Evolutionary conservation across 2,329 filamentous ascomycete species (phyloP).

Genomic region (Magnaporthiopsis poae): DNA sequence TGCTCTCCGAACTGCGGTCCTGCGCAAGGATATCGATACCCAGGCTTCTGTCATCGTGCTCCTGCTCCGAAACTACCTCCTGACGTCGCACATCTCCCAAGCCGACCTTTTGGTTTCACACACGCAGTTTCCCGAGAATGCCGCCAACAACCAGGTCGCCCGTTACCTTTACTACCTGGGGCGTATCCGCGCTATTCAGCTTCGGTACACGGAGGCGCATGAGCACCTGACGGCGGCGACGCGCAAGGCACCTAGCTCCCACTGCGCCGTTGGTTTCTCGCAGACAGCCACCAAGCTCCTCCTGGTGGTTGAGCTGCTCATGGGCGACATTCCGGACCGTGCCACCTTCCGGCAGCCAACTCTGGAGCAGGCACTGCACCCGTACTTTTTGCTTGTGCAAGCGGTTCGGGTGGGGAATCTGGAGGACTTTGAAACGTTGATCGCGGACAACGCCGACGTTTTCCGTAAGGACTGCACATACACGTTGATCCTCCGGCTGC

Average conservation of each 20-base stretch:
- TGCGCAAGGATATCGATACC: constrained; percentile 94
- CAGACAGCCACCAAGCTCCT: constrained; percentile 95
- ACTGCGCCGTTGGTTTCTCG: constrained; percentile 84
- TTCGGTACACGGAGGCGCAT: constrained; percentile 93
- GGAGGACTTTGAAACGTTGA: constrained; percentile 81
- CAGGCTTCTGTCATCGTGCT: constrained; percentile 93
- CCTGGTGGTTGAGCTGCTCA: constrained; percentile 88
- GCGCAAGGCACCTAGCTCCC: constrained; percentile 84
- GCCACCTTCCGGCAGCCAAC: constrained; percentile 83
- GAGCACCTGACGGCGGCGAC: constrained; percentile 88
- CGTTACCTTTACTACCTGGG: constrained; percentile 96
- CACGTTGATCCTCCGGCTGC: constrained; percentile 83
- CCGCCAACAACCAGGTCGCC: constrained; percentile 95
- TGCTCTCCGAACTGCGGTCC: constrained; percentile 84
- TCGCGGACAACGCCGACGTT: constrained; percentile 67
- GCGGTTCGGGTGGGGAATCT: constrained; percentile 94
- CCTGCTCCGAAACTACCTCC: constrained; percentile 87
- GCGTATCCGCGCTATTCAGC: constrained; percentile 88
- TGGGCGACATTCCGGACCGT: constrained; percentile 96
- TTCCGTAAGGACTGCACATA: constrained; percentile 94
- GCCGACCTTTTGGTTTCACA: constrained; percentile 92
- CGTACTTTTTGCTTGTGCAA: constrained; percentile 88
- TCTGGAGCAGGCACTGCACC: constrained; percentile 77
- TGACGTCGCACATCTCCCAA: constrained; percentile 92
- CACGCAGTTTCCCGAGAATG: constrained; percentile 86